Base-by-base conservation (phyloP, 345 rosid genomes). In the Anacardium occidentale region DNA sequence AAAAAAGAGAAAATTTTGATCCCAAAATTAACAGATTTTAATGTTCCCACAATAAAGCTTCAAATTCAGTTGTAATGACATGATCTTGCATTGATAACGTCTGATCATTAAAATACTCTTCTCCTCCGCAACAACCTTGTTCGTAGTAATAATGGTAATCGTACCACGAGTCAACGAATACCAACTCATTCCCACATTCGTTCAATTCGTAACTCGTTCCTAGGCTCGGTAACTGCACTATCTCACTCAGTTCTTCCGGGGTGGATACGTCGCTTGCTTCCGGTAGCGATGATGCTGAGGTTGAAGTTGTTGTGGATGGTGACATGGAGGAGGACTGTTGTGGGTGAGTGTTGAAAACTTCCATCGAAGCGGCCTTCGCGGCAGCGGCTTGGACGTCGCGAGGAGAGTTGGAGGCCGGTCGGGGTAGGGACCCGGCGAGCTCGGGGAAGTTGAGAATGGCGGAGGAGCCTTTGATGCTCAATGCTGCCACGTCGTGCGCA, bases 331-430 rank as follows among this genome's bases (percentile, higher is more conserved):
- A n/a, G 1, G 40, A 20, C 2, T n/a, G 70, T 6, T 57, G 64
- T 24, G 22, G 63, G 2, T 34, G 65, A 64, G 5, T 10, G 10
- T 58, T 21, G 54, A 57, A 25, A 47, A 77, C 72, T 57, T 81
- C 82, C 93, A 94, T 90, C 54, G 91, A 78, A n/a, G 98, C 98
- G 24, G 98, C 98, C 61, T 84, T 84, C 24, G 86, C 78, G 4
- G 98, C 98, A 4, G 98, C 98, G 13, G 96, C 91, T 78, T 89
- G 98, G 68, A 94, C 92, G 83, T 94, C 97, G 1, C 96, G 86
- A 0, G 98, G 97, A 20, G 89, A 85, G 81, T 67, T 68, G 7
- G 96, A 90, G 24, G 83, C 82, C 1, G 98, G 98, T 61, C 92
- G 91, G 32, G 98, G 98, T 15, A 94, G 87, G 60, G 80, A 75